These are phyloP conservation scores for Beauveria bassiana DNA, from an alignment of 2,329 filamentous ascomycete species.

Conservation along the genomic window DNA sequence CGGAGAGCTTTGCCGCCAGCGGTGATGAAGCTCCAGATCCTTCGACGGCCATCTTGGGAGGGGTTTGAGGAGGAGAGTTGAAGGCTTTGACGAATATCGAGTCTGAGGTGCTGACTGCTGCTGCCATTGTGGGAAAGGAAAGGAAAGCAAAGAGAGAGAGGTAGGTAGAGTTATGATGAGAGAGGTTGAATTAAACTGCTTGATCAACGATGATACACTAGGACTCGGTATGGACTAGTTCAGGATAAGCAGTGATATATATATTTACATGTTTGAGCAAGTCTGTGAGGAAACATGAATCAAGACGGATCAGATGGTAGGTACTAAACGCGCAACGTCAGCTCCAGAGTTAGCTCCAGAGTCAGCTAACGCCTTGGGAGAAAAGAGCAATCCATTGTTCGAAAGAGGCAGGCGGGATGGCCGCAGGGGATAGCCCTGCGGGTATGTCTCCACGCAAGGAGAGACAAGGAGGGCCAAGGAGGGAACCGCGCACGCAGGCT, in stretches of 20 bases:
- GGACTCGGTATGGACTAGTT: background rate
- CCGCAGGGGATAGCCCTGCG: background rate
- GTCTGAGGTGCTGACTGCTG: background rate
- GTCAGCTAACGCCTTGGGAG: background rate
- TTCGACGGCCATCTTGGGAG: background rate
- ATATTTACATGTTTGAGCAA: background rate
- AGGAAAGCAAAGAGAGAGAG: background rate
- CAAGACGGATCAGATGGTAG: background rate
- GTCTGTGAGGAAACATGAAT: background rate
- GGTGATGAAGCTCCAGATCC: background rate
- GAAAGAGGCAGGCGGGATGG: constrained; percentile 6
- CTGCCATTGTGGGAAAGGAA: background rate
- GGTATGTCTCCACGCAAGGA: background rate
- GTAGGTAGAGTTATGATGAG: background rate
- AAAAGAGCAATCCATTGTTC: background rate
- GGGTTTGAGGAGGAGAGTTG: constrained; percentile 2
- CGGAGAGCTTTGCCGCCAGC: background rate
- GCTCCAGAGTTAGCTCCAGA: background rate
- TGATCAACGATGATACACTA: background rate
- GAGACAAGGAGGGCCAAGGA: background rate
- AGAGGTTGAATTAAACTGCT: background rate
- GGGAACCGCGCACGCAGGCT: no score
- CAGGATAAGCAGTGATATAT: background rate
- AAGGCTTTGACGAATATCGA: background rate
- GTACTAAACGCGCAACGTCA: background rate